Base-by-base conservation (phyloP, 192 early-diverging fungal species). In the Coemansia aciculifera region DNA sequence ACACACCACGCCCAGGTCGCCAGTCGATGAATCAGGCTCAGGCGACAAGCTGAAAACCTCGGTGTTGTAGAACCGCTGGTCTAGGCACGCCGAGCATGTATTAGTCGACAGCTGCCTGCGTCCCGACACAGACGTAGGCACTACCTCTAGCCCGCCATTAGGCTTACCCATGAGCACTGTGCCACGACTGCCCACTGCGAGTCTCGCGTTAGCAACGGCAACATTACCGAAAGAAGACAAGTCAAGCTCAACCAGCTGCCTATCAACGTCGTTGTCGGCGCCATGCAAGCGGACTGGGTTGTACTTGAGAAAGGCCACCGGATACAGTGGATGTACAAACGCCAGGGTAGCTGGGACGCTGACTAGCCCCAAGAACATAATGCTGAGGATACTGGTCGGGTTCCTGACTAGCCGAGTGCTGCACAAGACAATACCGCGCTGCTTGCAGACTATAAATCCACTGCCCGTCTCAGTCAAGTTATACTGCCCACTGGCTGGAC, bases 301-400 rank as follows among this genome's bases (percentile, higher is more conserved):
- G 49, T 76, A 76, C 52, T 76, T 76, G 39, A 76, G 17, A 56
- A 76, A 71, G 3, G 60, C 48, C 13, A 76, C 31, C 9, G 68
- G 74, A 17, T 71, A 91, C 3, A 90, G 87, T 2, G 94, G 95
- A 64, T 98, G 95, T 8, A 91, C 63, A 64, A 91, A 93, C 0
- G 92, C 71, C n/a, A 95, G 76, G 46, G 86, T 87, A 11, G 87
- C 94, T 0, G 89, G 88, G 40, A 94, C 86, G 39, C 91, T 89
- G 32, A 95, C 86, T 19, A 87, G 86, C 61, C 94, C 90, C 34
- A 89, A 90, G 74, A 98, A 93, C 0, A 93, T 95, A 37, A 96
- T 77, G 64, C 86, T 84, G 23, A 96, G 85, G 64, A 95, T 94
- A 36, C 91, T 90, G 48, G 94, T 81, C 23, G 85, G 84, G 66